Percentiles rank a stretch among this genome's conserved stretches.
Evolutionary conservation across 768 basidiomycete species (phyloP).

Genomic region (Fomitopsis pulvina): DNA sequence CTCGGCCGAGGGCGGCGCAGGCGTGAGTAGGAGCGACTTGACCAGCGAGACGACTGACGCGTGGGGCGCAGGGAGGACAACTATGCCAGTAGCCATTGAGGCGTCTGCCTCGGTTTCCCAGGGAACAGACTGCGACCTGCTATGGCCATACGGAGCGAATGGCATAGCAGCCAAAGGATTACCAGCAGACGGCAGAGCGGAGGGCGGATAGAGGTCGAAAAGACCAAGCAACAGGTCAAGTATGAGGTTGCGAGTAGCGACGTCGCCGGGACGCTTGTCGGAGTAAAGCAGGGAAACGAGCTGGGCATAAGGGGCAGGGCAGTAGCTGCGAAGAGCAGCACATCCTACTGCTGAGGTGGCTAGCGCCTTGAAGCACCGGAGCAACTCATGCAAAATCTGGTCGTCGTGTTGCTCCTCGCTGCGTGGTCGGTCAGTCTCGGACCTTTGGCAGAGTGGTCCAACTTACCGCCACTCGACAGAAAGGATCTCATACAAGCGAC

Average conservation of each 20-base stretch:
- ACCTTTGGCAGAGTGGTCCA: not conserved
- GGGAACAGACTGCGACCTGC: constrained; percentile 35
- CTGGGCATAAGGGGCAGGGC: constrained; percentile 83
- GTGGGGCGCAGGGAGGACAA: constrained; percentile 70
- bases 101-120: constrained; percentile 46
- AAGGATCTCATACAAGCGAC: constrained; percentile 82
- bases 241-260: constrained; percentile 85
- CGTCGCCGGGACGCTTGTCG: constrained; percentile 97
- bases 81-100: constrained; percentile 38
- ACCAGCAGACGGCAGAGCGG: constrained; percentile 52
- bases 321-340: constrained; percentile 81
- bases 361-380: constrained; percentile 91
- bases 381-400: constrained; percentile 83
- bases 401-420: constrained; percentile 99
- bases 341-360: constrained; percentile 87
- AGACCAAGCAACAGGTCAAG: constrained; percentile 80
- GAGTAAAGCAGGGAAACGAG: constrained; percentile 84
- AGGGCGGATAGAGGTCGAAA: constrained; percentile 82
- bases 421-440: constrained; percentile 1
- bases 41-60: constrained; percentile 68
- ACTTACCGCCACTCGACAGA: constrained; percentile 95
- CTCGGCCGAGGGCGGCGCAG: constrained; percentile 59
- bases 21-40: constrained; percentile 68
- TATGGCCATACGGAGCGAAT: constrained; percentile 20
- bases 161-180: constrained; percentile 8